Base-by-base conservation (phyloP, 2,329 filamentous ascomycete species). In the Colletotrichum navitas region DNA sequence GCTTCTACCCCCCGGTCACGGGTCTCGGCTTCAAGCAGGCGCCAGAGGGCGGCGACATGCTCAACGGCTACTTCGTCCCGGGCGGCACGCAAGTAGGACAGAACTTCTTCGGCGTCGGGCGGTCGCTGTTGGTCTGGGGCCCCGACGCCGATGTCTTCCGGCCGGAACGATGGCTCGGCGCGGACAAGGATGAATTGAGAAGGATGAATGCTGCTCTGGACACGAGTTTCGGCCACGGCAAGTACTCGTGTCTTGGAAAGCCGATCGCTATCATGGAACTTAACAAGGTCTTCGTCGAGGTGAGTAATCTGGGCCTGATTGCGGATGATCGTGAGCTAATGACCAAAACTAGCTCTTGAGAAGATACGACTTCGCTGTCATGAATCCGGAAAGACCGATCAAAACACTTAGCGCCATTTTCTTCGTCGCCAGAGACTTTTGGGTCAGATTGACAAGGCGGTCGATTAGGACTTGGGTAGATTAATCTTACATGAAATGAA, bases 111-210 rank as follows among this genome's bases (percentile, higher is more conserved):
- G 87, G 87, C 2, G 76, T 90, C 61, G 85, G 86, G 55, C 80
- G 87, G 1, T 84, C 88, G 69, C 81, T 77, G 60, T 77, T 77
- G 0, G 80, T 85, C 0, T 92, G 89, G 88, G 89, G 89, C 3
- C 77, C 81, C 0, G 87, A 91, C 72, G 85, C 88, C 11, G 85
- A 87, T 52, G 76, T 76, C 0, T 92, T 91, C 75, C 82, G 82
- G 3, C 90, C 90, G 0, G 86, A 87, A 64, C 81, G 90, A 43
- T 92, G 89, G 86, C 79, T 92, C 2, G 68, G 56, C 4, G 79
- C 78, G 0, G 76, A 78, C 0, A 74, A 73, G 1, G 78, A 78
- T 0, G 76, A 80, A 41, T 69, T 81, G 14, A 78, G 70, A 24
- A 75, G 72, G 1, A 85, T 85, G 80, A 75, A 78, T 7, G 75